phyloP scores from a whole-genome alignment of 768 basidiomycete genomes.

The Trametes punicea region DNA sequence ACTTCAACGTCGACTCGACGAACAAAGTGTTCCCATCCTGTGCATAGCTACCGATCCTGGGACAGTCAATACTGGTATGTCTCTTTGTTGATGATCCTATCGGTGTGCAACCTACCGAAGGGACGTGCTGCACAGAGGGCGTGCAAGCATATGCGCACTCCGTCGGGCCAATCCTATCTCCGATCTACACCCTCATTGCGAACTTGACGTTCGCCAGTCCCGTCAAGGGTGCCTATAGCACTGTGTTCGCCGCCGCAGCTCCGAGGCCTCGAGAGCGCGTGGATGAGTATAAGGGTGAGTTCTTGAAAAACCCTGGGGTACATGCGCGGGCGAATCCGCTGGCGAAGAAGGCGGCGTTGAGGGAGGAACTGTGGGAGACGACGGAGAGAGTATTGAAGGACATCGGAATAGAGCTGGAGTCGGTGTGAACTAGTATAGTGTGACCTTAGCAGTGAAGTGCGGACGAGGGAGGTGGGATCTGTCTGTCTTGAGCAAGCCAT shows the following conservation, averaged over 20 bases:
- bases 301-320: conserved; percentile 15
- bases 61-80: conserved; percentile 30
- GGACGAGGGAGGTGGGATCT: too few species aligned
- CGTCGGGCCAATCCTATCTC: conserved; percentile 8
- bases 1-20: conserved; percentile 28
- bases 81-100: not conserved
- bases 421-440: too few species aligned
- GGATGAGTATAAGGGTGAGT: conserved; percentile 13
- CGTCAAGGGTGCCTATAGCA: conserved; percentile 19
- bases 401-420: conserved; percentile 2
- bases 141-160: conserved; percentile 17
- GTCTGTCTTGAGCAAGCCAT: too few species aligned
- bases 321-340: not conserved
- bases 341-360: conserved; percentile 6
- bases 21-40: conserved; percentile 29
- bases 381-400: conserved; percentile 21
- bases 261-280: conserved; percentile 10
- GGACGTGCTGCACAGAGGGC: conserved; percentile 20
- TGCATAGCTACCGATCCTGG: conserved; percentile 36
- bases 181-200: conserved; percentile 12
- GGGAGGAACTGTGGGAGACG: conserved; percentile 24
- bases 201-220: conserved; percentile 9
- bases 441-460: too few species aligned
- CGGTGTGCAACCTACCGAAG: too few species aligned
- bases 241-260: conserved; percentile 24